phyloP scores from a whole-genome alignment of 1,284 basidiomycete genomes.

The Heterobasidion parviporum region DNA sequence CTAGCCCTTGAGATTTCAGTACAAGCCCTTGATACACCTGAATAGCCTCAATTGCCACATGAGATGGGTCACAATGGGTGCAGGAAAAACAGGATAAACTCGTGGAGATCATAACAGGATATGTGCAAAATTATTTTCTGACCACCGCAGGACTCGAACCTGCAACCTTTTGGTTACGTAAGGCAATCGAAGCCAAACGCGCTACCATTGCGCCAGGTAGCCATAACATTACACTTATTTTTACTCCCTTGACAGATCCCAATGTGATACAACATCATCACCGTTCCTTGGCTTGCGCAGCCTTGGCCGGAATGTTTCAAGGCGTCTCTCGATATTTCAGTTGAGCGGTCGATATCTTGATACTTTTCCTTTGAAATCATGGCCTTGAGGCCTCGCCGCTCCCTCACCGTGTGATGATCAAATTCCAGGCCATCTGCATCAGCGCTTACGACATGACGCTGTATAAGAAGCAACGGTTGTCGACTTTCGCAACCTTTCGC shows the following conservation, averaged over 20 bases:
- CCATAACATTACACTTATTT: constrained; percentile 21
- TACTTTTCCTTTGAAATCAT: not conserved
- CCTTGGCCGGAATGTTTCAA: no score
- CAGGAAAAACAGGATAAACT: no score
- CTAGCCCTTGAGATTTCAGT: no score
- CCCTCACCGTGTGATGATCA: not conserved
- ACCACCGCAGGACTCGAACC: constrained; percentile 85
- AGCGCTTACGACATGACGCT: not conserved
- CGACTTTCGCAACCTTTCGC: not conserved
- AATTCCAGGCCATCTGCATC: not conserved
- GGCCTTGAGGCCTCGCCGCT: not conserved
- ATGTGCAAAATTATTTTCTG: constrained; percentile 16
- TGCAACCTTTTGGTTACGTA: constrained; percentile 79
- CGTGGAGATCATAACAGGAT: no score
- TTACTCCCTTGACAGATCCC: not conserved
- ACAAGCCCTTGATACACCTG: no score
- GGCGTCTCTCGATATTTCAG: no score
- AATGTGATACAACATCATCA: no score
- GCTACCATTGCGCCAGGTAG: constrained; percentile 79
- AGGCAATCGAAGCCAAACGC: constrained; percentile 82
- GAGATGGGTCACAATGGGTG: no score
- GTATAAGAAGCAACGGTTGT: not conserved
- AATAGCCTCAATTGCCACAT: no score
- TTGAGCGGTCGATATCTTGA: no score
- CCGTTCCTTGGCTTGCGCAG: no score